Evolutionary conservation across 2,329 filamentous ascomycete genomes (phyloP), one percentile per base, ranked within the genome.

Genomic region (Alternaria triticimaculans): DNA sequence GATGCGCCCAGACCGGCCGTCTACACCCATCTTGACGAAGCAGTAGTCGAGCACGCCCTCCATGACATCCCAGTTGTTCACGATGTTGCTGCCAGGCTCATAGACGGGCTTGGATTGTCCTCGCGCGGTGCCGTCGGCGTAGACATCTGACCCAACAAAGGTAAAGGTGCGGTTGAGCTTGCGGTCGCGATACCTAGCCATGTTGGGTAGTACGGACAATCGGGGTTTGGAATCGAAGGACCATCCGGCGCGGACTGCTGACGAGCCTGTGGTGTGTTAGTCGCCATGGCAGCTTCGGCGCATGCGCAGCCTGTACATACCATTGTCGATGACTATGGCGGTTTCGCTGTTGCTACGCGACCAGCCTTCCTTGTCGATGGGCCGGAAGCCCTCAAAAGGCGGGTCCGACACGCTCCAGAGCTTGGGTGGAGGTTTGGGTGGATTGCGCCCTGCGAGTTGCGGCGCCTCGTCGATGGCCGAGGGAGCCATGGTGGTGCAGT

Each of bases 51-150:
- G 82, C 6, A 97, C 86, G 62, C 95, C 94, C 80, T 99, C 96
- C 89, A 97, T 94, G 33, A 94, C 94, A 80, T 99, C 96, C 94
- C 96, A 99, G 78, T 98, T 98, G 80, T 93, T 94, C 64, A 98
- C 89, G 51, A 99, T 91, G 68, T 94, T 95, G 48, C 91, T 95
- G 23, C 94, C 94, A 2, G 91, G 88, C 79, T 99, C 96, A 73
- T 97, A 98, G 1, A 94, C 91, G 78, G 93, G 92, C 78, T 95
- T 91, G 63, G 97, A 90, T 78, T 98, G 96, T 11, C 94, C 93
- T 60, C 93, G 88, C 21, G 96, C 94, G 1, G 94, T 97, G 25
- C 95, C 96, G 81, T 99, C 96, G 67, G 94, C 91, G 76, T 96
- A 98, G 76, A 96, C 93, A 82, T 99, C 96, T 72, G 90, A 89